These are phyloP conservation scores for Alternaria dauci DNA, from an alignment of 2,329 filamentous ascomycete genomes.

Conservation along the genomic window DNA sequence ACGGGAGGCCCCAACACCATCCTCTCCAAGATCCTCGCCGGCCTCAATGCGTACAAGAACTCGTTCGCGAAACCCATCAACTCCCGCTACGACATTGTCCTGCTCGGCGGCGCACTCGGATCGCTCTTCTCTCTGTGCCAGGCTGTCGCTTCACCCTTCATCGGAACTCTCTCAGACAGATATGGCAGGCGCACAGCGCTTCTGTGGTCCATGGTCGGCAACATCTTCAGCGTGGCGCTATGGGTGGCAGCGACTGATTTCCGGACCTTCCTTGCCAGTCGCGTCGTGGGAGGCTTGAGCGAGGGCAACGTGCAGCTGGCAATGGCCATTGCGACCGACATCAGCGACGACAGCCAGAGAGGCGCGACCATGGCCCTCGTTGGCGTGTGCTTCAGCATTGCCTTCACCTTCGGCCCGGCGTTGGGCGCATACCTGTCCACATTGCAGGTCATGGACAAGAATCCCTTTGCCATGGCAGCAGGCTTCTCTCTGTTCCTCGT, in stretches of 20 bases:
- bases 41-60: slow-evolving; percentile 93
- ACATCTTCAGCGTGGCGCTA: slow-evolving; percentile 89
- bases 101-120: slow-evolving; percentile 90
- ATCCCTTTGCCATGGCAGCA: slow-evolving; percentile 93
- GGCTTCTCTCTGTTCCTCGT: slow-evolving; percentile 87
- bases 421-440: slow-evolving; percentile 86
- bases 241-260: slow-evolving; percentile 97
- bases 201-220: slow-evolving; percentile 89
- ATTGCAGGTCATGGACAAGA: slow-evolving; percentile 79
- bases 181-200: slow-evolving; percentile 88
- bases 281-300: slow-evolving; percentile 89
- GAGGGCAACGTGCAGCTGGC: slow-evolving; percentile 98
- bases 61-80: slow-evolving; percentile 92
- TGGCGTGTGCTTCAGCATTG: slow-evolving; percentile 94
- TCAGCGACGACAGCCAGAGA: slow-evolving; percentile 83
- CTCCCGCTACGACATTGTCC: slow-evolving; percentile 94
- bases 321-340: slow-evolving; percentile 94
- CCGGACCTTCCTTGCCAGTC: slow-evolving; percentile 91
- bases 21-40: slow-evolving; percentile 79
- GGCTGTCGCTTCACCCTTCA: slow-evolving; percentile 89
- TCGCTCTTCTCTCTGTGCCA: slow-evolving; percentile 94
- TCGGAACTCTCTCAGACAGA: slow-evolving; percentile 85
- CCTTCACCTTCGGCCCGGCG: slow-evolving; percentile 95
- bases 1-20: slow-evolving; percentile 67
- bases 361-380: slow-evolving; percentile 96